Evolutionary conservation across 1,284 basidiomycete genomes (phyloP), one percentile per base, ranked within the genome.

Genomic region (Boletus sp.): DNA sequence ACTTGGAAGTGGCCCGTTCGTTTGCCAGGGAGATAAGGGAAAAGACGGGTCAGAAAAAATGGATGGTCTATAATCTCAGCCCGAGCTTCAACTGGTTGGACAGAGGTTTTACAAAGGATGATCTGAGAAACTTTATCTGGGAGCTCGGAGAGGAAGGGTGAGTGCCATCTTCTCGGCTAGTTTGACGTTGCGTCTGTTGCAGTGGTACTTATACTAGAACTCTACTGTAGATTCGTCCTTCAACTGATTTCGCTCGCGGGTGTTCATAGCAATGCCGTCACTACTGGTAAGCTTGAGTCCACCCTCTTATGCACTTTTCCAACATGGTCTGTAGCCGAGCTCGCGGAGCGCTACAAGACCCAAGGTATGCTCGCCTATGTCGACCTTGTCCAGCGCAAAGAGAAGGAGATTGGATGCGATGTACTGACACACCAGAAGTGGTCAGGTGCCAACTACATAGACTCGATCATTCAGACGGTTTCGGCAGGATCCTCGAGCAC

Each of bases 41-140:
- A 54, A 76, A 76, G 62, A 79, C 60, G 1, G 61, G 63, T 35
- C 57, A 66, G 33, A 62, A 50, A 47, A 83, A 80, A 57, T 83
- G 83, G 85, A 81, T 96, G 58, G 92, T 94, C n/a, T 96, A 95
- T 66, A 96, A 95, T 67, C 72, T 95, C 52, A 92, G 89, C 60
- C 93, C 92, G 4, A 91, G 88, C 61, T 96, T 96, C 76, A 94
- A 95, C 69, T 96, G 93, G 93, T 75, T 80, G 23, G 80, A 77
- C 10, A 85, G 89, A 60, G 92, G 92, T 14, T 94, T 89, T 69
- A 79, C 76, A 39, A 84, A 90, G 56, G 70, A 74, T 6, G 83
- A 85, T 53, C 69, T 96, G 64, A 90, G 88, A 75, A 82, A 78
- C 69, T 95, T 94, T 65, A 75, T 94, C 29, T 94, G 91, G 91